Conservation (phyloP, 345 rosid species). For the Rhodamnia rubescens region DNA sequence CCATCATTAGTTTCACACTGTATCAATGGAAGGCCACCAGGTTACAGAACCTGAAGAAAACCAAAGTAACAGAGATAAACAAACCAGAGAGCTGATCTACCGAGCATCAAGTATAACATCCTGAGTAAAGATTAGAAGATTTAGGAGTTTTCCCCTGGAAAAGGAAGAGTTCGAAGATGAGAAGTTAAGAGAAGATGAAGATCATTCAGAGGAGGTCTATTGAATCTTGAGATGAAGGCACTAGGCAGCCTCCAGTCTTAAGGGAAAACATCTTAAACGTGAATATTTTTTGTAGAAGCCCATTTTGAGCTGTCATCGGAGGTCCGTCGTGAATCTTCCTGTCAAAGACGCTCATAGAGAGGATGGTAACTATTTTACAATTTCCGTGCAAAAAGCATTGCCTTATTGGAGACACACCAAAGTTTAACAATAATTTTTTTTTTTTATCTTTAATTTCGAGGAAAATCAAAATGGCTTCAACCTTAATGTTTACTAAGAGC, state of each 20-base stretch:
- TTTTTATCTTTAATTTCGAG: background rate
- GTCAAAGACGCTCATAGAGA: background rate
- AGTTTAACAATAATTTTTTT: background rate
- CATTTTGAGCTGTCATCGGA: background rate
- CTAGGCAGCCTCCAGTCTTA: no score
- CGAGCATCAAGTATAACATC: background rate
- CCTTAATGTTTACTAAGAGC: background rate
- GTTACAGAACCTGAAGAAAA: background rate
- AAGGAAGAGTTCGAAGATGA: background rate
- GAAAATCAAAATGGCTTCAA: background rate
- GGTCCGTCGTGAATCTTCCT: background rate
- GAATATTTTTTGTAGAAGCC: background rate
- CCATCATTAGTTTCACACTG: background rate
- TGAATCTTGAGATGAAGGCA: background rate
- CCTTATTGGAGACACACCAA: background rate
- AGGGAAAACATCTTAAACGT: background rate
- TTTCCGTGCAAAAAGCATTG: background rate
- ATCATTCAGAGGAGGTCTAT: background rate
- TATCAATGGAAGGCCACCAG: background rate
- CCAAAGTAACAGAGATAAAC: background rate
- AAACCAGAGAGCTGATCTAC: background rate
- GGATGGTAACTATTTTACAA: background rate
- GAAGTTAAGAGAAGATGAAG: background rate
- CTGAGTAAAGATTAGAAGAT: background rate
- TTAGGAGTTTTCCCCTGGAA: background rate